Evolutionary conservation across 495 filamentous ascomycete species (phyloP).

Genomic region (Staphylotrichum tortipilum): DNA sequence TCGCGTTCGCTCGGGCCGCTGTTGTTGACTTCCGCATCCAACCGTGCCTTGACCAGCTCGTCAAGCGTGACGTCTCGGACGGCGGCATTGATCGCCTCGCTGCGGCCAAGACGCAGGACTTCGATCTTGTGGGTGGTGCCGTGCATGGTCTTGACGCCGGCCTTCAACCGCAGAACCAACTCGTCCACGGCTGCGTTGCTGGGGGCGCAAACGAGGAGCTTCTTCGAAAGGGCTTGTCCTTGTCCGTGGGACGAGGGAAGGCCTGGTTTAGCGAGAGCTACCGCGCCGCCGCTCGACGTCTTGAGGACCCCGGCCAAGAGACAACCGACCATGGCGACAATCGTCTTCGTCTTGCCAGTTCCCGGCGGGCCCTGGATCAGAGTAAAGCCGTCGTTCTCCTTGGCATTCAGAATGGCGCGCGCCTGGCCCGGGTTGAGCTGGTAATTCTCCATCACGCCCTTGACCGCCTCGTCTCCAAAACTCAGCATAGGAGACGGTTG

Average conservation of each 20-base stretch:
- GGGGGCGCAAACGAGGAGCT: constrained; percentile 88
- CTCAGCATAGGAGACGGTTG: constrained; percentile 79
- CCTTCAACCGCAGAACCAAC: constrained; percentile 83
- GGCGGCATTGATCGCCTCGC: constrained; percentile 83
- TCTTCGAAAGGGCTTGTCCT: constrained; percentile 49
- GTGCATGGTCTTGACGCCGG: constrained; percentile 69
- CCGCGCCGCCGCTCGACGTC: constrained; percentile 34
- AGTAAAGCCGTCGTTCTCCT: constrained; percentile 92
- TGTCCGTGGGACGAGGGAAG: constrained; percentile 22
- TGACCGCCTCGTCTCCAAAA: constrained; percentile 63
- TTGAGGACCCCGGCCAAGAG: constrained; percentile 58
- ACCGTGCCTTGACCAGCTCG: constrained; percentile 69
- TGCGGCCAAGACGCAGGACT: constrained; percentile 83
- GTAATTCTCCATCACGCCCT: constrained; percentile 62
- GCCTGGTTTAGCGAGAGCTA: constrained; percentile 43
- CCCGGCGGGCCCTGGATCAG: constrained; percentile 94
- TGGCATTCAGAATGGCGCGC: constrained; percentile 82
- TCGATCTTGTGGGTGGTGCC: constrained; percentile 66
- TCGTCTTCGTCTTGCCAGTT: constrained; percentile 97
- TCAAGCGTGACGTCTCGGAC: constrained; percentile 91
- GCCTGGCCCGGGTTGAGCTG: constrained; percentile 81
- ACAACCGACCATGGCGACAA: constrained; percentile 89
- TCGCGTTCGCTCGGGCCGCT: constrained; percentile 54
- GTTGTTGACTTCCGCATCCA: constrained; percentile 45
- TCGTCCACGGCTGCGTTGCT: constrained; percentile 98